phyloP scores from a whole-genome alignment of 2,329 filamentous ascomycete species.

The Pyricularia grisea region DNA sequence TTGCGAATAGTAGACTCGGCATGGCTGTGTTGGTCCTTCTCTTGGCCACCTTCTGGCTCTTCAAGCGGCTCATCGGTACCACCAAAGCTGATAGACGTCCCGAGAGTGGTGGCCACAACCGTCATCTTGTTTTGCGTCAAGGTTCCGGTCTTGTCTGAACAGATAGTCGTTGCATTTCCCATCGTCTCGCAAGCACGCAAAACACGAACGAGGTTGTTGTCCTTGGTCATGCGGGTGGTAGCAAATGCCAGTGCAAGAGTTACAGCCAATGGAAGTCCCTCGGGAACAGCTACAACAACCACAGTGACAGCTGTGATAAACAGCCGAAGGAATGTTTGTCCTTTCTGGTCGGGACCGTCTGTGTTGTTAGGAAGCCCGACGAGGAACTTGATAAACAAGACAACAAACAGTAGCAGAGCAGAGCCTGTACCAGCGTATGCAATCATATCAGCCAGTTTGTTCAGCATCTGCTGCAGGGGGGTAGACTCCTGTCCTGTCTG shows the following conservation, averaged over 20 bases:
- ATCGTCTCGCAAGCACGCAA: slow-evolving; percentile 62
- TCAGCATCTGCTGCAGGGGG: slow-evolving; percentile 45
- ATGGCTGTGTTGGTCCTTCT: slow-evolving; percentile 15
- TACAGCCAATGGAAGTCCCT: slow-evolving; percentile 57
- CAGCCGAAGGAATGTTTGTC: slow-evolving; percentile 47
- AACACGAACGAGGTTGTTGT: slow-evolving; percentile 61
- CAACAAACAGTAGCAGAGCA: slow-evolving; percentile 64
- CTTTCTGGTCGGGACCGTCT: slow-evolving; percentile 10
- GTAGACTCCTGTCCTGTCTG: slow-evolving; percentile 41
- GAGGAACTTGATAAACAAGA: slow-evolving; percentile 70
- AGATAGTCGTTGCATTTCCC: slow-evolving; percentile 52
- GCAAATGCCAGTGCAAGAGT: slow-evolving; percentile 59
- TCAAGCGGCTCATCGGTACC: slow-evolving; percentile 1
- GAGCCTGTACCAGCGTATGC: slow-evolving; percentile 49
- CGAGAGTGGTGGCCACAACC: slow-evolving; percentile 51
- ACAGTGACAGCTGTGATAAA: slow-evolving; percentile 57
- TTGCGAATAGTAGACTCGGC: slow-evolving; percentile 1
- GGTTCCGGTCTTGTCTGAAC: slow-evolving; percentile 60
- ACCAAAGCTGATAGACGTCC: slow-evolving; percentile 41
- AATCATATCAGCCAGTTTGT: slow-evolving; percentile 30
- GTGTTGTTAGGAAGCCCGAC: slow-evolving; percentile 53
- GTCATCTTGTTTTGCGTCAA: slow-evolving; percentile 63
- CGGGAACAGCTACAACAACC: slow-evolving; percentile 57
- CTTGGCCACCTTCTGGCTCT: slow-evolving; percentile 4
- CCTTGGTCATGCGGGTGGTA: slow-evolving; percentile 57